Base-by-base conservation (phyloP, 2,329 filamentous ascomycete species). In the Fusarium tuaranense region DNA sequence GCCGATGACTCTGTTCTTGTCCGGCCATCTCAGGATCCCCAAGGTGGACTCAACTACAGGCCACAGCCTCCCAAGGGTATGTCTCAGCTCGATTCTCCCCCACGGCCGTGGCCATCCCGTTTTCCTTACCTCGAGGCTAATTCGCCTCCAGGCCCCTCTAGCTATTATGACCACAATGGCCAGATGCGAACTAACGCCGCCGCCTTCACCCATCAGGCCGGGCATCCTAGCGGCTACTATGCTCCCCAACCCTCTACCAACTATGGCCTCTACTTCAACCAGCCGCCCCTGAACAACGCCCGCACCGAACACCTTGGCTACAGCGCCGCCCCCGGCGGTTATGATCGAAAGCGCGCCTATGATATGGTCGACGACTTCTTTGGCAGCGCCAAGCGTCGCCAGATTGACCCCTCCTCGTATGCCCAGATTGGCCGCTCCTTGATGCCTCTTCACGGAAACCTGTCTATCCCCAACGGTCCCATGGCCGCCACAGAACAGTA, bases 281-380 rank as follows among this genome's bases (percentile, higher is more conserved):
- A 89, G 90, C 82, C 91, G 85, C 82, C 86, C 80, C 89, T 87
- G 87, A 90, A 82, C 79, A 82, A 78, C 60, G 77, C 82, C n/a
- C 88, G 88, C 67, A 81, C 85, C 63, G 91, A 92, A 77, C 92
- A 93, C 80, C 87, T 93, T 71, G 88, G 89, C 73, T 92, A 93
- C 80, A 88, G 91, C 68, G 81, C 84, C 63, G 80, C 83, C 61
- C 81, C 84, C 46, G 78, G 81, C 38, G 86, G 93, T 79, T 94
- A 96, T 80, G 89, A 91, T 76, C 91, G 94, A 80, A 97, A 96
- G 86, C 94, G 95, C 72, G 91, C 91, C n/a, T 94, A 93, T 77
- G 95, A 98, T 80, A 93, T 94, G 68, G 87, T 98, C 69, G 96
- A 97, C 81, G 95, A 98, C 82, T 98, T 98, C 86, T 97, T 98